Percentiles rank a stretch among this genome's conserved stretches.
Conservation (phyloP, 257 asterid species). For the Solanum gandarillasii region DNA sequence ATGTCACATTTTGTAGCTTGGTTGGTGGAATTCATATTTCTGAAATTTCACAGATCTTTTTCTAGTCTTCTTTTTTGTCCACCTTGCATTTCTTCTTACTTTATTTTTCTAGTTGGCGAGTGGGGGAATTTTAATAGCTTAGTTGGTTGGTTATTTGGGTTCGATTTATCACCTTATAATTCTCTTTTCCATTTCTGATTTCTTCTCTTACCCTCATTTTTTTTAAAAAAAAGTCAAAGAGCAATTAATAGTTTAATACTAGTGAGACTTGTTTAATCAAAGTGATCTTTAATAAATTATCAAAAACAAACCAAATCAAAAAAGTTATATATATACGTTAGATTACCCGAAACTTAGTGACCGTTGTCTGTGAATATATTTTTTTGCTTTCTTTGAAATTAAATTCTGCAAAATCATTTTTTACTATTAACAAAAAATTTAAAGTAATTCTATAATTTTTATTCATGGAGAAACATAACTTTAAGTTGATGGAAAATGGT, state of each 20-base stretch:
- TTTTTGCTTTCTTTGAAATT: too few relatives aligned
- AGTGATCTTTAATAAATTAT: not conserved
- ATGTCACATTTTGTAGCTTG: not conserved
- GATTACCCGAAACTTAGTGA: not conserved
- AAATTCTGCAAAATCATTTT: not conserved
- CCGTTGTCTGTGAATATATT: too few relatives aligned
- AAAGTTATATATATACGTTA: too few relatives aligned
- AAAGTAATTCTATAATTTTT: too few relatives aligned
- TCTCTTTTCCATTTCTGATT: not conserved
- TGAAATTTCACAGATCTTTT: not conserved
- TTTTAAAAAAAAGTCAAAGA: too few relatives aligned
- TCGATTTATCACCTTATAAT: not conserved
- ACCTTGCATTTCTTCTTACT: not conserved
- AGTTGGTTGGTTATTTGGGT: not conserved
- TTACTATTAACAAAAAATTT: too few relatives aligned
- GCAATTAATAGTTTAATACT: too few relatives aligned
- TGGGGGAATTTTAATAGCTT: accelerated
- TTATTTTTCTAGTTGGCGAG: accelerated
- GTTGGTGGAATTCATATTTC: not conserved
- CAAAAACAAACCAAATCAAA: too few relatives aligned
- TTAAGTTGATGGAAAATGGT: too few relatives aligned
- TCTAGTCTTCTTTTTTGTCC: not conserved
- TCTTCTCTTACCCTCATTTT: not conserved
- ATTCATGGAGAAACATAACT: too few relatives aligned
- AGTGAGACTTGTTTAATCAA: not conserved